phyloP scores from a whole-genome alignment of 768 basidiomycete genomes.

The Mycena polygramma region DNA sequence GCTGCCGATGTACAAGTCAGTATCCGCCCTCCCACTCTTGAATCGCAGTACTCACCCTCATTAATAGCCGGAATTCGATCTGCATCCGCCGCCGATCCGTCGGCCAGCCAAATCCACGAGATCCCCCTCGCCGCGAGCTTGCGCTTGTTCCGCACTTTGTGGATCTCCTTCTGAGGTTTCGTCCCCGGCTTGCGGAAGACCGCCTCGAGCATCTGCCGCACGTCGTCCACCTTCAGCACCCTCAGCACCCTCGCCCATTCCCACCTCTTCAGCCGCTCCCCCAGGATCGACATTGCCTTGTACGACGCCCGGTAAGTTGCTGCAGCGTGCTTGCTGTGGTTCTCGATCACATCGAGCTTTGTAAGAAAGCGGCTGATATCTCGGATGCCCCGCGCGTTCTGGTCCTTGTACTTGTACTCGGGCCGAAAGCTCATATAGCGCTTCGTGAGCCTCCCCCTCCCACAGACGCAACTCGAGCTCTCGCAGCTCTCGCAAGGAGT shows the following conservation, averaged over 20 bases:
- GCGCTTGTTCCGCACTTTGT: background rate
- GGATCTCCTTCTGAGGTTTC: background rate
- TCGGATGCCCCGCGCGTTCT: background rate
- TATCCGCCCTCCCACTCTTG: background rate
- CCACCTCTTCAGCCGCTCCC: background rate
- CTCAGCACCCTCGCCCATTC: slow-evolving; percentile 12
- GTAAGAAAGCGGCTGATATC: background rate
- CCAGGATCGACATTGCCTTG: slow-evolving; percentile 9
- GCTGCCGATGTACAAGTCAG: background rate
- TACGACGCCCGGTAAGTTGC: background rate
- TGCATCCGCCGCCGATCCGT: slow-evolving; percentile 21
- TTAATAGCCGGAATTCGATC: slow-evolving; percentile 19
- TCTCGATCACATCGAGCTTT: background rate
- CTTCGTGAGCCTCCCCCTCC: slow-evolving; percentile 19
- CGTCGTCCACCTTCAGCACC: slow-evolving; percentile 5
- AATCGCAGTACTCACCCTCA: background rate
- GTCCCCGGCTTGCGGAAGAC: slow-evolving; percentile 12
- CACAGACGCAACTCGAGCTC: slow-evolving; percentile 13
- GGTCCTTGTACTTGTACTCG: slow-evolving; percentile 13
- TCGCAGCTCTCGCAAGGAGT: background rate
- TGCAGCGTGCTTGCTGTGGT: background rate
- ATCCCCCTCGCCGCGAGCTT: background rate
- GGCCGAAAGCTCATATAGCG: slow-evolving; percentile 11
- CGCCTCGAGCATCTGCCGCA: slow-evolving; percentile 20
- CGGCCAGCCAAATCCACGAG: slow-evolving; percentile 30